phyloP scores from a whole-genome alignment of 2,329 filamentous ascomycete genomes.

The Colletotrichum plurivorum region DNA sequence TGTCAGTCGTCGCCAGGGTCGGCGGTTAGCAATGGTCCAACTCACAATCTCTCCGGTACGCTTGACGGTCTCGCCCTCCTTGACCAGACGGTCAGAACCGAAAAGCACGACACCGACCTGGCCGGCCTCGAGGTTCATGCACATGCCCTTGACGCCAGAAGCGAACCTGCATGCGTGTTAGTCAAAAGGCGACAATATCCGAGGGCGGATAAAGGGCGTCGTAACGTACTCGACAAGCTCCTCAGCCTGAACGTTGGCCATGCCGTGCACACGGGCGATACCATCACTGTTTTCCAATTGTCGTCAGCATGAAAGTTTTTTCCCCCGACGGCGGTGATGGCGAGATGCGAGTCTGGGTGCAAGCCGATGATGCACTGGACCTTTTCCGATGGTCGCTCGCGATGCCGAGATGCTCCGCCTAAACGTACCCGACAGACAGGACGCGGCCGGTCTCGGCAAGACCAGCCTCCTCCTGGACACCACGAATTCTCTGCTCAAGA shows the following conservation, averaged over 20 bases:
- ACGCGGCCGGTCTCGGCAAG: slow-evolving; percentile 99
- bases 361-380: slow-evolving; percentile 35
- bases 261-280: slow-evolving; percentile 99
- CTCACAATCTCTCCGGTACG: slow-evolving; percentile 99
- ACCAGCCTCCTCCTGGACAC: slow-evolving; percentile 95
- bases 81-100: slow-evolving; percentile 99
- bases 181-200: slow-evolving; percentile 13
- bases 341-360: slow-evolving; percentile 32
- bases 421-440: slow-evolving; percentile 95
- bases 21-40: slow-evolving; percentile 44
- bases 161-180: slow-evolving; percentile 79
- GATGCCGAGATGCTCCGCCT: slow-evolving; percentile 40
- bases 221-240: slow-evolving; percentile 97
- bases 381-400: slow-evolving; percentile 33
- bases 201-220: slow-evolving; percentile 29
- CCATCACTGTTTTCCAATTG: slow-evolving; percentile 81
- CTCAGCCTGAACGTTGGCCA: slow-evolving; percentile 99
- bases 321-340: slow-evolving; percentile 34
- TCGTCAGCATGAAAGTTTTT: slow-evolving; percentile 38
- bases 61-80: slow-evolving; percentile 99
- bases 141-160: slow-evolving; percentile 99
- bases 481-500: slow-evolving; percentile 98
- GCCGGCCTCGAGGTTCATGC: slow-evolving; percentile 99
- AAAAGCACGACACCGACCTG: slow-evolving; percentile 99
- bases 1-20: slow-evolving; percentile 43